Base-by-base conservation (phyloP, 805 yeast species). In the Candida loeiensis region DNA sequence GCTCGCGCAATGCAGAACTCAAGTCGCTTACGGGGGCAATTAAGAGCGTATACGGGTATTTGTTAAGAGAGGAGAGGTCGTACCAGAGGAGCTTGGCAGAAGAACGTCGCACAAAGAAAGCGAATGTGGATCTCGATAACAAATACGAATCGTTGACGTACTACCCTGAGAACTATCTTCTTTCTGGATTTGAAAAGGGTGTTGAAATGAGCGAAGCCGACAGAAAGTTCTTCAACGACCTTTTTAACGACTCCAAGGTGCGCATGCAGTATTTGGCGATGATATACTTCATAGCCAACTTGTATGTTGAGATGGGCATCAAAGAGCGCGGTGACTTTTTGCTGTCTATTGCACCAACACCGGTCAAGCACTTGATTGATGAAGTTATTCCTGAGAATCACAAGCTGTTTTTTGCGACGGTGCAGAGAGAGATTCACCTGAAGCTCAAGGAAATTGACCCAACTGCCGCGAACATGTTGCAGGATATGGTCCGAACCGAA, bases 91-190 rank as follows among this genome's bases (percentile, higher is more conserved):
- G 33, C 3, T 9, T 40, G 34, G 2, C 16, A 12, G 26, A 26
- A 14, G 15, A n/a, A 36, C 38, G 4, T 35, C 46, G 12, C 54
- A 54, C 6, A 3, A 41, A 44, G 17, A 25, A 51, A 1, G 50
- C 57, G 16, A 32, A 35, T 16, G 24, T 31, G 27, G 47, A 49
- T 16, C 45, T 57, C 16, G 28, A 36, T 2, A 39, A 44, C 31
- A 61, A 59, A 39, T 58, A 53, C 36, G 15, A 42, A 3, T 33
- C 46, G 0, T 43, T 45, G 20, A 38, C 45, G 24, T 66, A 61
- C 41, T 62, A 59, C 34, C 67, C 74, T 1, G 73, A 69, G 38
- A 47, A 48, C 7, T 69, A 67, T 47, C 64, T 63, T 56, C 36
- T 54, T 1, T 54, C 69, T 2, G 50, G 56, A 0, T 68, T 67